A percentile compares a stretch with the other conserved stretches of the same genome.
Conservation (phyloP, 1,139 yeast species). For the Taphrina wiesneri region DNA sequence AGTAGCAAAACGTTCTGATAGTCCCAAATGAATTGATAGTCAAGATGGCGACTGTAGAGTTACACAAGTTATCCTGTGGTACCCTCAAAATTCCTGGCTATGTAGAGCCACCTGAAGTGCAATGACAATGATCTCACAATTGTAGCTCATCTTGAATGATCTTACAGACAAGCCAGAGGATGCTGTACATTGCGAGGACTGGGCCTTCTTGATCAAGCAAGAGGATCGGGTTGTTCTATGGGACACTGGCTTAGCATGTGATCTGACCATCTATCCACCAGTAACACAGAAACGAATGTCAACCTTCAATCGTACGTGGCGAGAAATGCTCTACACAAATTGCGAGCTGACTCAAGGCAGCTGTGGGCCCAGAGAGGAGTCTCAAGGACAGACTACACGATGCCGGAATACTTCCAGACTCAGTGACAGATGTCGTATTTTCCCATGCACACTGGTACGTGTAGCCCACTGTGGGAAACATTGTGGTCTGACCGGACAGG, state of each 20-base stretch:
- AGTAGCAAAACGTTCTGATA: too few species aligned
- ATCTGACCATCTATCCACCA: constrained; percentile 17
- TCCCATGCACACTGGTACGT: constrained; percentile 22
- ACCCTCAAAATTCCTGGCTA: constrained; percentile 3
- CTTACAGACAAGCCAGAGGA: constrained; percentile 2
- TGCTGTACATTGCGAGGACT: constrained; percentile 4
- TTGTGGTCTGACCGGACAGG: neutral
- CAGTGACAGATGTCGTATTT: constrained; percentile 14
- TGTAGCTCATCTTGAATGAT: constrained; percentile 5
- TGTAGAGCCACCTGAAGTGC: neutral
- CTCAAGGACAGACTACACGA: neutral
- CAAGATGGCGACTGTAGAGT: constrained; percentile 2
- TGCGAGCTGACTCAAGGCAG: neutral
- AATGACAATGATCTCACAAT: too few species aligned
- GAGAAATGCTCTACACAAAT: neutral
- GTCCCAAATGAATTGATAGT: neutral
- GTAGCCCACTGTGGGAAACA: neutral
- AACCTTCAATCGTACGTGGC: neutral
- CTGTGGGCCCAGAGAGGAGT: neutral
- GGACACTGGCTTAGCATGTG: constrained; percentile 14
- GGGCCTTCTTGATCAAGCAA: constrained; percentile 25
- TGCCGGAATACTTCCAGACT: neutral
- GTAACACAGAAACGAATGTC: constrained; percentile 8
- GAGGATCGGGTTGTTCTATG: constrained; percentile 1
- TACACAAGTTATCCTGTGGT: constrained; percentile 5